Conservation (phyloP, 2,329 filamentous ascomycete species). For the Claviceps pazoutovae region DNA sequence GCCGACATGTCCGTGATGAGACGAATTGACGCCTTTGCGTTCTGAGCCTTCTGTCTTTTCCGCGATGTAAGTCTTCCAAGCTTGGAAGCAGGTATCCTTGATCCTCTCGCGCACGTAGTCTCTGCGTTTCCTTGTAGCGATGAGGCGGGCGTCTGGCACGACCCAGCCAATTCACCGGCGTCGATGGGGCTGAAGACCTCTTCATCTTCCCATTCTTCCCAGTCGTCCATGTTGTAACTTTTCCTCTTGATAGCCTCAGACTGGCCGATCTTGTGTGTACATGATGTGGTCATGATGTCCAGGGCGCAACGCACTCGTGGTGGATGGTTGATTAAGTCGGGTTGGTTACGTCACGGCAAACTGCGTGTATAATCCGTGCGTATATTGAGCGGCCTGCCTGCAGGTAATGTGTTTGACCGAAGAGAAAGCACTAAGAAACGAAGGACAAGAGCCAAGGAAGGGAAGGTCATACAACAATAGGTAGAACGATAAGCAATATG, state of each 20-base stretch:
- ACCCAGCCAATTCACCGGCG: slow-evolving; percentile 20
- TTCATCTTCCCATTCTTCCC: slow-evolving; percentile 42
- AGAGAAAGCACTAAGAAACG: too few species aligned
- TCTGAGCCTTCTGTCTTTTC: slow-evolving; percentile 45
- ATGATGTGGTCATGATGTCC: slow-evolving; percentile 4
- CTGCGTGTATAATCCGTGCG: too few species aligned
- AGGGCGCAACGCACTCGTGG: too few species aligned
- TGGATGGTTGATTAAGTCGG: neutral
- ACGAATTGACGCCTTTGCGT: slow-evolving; percentile 49
- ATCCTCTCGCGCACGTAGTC: slow-evolving; percentile 11
- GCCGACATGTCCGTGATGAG: slow-evolving; percentile 55
- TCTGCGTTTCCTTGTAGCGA: slow-evolving; percentile 8
- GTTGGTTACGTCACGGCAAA: neutral
- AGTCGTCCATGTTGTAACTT: slow-evolving; percentile 24
- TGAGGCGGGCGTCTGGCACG: slow-evolving; percentile 7
- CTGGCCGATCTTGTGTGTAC: neutral
- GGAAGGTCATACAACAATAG: too few species aligned
- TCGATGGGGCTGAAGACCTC: slow-evolving; percentile 27
- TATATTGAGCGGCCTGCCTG: too few species aligned
- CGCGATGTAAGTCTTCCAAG: slow-evolving; percentile 40
- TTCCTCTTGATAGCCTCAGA: neutral
- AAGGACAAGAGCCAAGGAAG: too few species aligned
- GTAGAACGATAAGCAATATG: too few species aligned
- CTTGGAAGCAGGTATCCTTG: slow-evolving; percentile 25
- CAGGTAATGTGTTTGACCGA: too few species aligned